phyloP scores from a whole-genome alignment of 192 early-diverging fungal species.

The Haplosporangium gracile region DNA sequence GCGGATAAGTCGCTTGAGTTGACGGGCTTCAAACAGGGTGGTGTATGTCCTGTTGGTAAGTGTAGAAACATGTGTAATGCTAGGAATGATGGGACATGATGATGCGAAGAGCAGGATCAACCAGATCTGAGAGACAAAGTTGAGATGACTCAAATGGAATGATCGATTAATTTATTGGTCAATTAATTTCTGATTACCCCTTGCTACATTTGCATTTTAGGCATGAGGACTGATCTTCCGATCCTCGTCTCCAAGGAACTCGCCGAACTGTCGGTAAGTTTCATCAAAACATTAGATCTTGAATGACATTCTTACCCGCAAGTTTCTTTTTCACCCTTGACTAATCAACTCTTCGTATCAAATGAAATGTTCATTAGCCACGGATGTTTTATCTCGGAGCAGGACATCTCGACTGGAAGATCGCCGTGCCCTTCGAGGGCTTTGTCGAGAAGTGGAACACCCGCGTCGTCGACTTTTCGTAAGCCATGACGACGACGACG shows the following conservation, averaged over 20 bases:
- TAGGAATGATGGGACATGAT: neutral
- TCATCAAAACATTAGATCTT: neutral
- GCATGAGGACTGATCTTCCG: slow-evolving; percentile 41
- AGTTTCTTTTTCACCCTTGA: slow-evolving; percentile 19
- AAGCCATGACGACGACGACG: neutral
- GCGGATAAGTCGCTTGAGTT: slow-evolving; percentile 73
- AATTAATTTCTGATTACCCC: too few relatives aligned
- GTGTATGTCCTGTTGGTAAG: slow-evolving; percentile 80
- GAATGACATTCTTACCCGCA: neutral
- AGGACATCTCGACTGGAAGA: slow-evolving; percentile 90
- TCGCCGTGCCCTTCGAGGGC: slow-evolving; percentile 72
- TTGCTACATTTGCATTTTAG: neutral
- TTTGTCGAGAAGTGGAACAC: slow-evolving; percentile 66
- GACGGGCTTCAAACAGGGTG: slow-evolving; percentile 81
- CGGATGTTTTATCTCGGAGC: slow-evolving; percentile 83
- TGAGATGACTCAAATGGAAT: neutral
- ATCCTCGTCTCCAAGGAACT: slow-evolving; percentile 36
- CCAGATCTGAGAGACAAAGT: neutral
- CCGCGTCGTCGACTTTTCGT: slow-evolving; percentile 39
- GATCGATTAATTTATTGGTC: neutral
- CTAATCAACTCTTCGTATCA: slow-evolving; percentile 8
- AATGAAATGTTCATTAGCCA: slow-evolving; percentile 59
- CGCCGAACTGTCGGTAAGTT: slow-evolving; percentile 37
- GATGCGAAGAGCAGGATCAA: neutral
- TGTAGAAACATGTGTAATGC: neutral